Conservation (phyloP, 805 yeast species). For the Metschnikowia shivogae region DNA sequence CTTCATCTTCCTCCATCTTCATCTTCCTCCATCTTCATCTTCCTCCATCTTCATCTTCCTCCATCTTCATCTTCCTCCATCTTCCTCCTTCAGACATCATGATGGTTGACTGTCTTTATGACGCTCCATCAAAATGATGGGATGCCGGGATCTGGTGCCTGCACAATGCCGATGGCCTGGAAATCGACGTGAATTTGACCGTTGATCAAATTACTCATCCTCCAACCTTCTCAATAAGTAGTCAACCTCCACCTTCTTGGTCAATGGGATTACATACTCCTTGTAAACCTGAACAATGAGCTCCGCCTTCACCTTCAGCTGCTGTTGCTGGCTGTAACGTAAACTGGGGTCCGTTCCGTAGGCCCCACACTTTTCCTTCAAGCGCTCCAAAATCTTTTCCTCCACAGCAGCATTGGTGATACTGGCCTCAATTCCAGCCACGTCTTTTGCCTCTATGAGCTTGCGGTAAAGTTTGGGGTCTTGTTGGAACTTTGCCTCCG, state of each 20-base stretch:
- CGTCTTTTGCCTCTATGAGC: slow-evolving; percentile 63
- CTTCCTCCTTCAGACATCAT: too few species aligned
- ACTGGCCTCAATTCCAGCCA: slow-evolving; percentile 67
- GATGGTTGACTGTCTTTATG: too few species aligned
- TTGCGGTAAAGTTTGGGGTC: slow-evolving; percentile 61
- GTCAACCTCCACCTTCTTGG: slow-evolving; percentile 93
- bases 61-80: too few species aligned
- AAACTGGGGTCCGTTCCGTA: slow-evolving; percentile 88
- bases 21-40: too few species aligned
- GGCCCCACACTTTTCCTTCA: slow-evolving; percentile 73
- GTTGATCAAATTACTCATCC: slow-evolving; percentile 2
- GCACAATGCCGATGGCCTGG: neutral
- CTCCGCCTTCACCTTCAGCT: slow-evolving; percentile 77
- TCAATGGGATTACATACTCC: slow-evolving; percentile 86
- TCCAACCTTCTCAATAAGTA: slow-evolving; percentile 67
- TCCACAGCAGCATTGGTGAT: slow-evolving; percentile 90
- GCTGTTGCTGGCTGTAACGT: slow-evolving; percentile 64
- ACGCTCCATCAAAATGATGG: neutral
- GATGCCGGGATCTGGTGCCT: neutral
- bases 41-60: too few species aligned
- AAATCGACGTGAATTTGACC: too few species aligned
- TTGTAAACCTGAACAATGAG: slow-evolving; percentile 78
- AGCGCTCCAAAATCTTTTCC: slow-evolving; percentile 71
- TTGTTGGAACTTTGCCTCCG: slow-evolving; percentile 82
- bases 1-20: too few species aligned